Evolutionary conservation across 257 asterid species (phyloP), one percentile per base, ranked within the genome.

Genomic region (Salvia splendens): DNA sequence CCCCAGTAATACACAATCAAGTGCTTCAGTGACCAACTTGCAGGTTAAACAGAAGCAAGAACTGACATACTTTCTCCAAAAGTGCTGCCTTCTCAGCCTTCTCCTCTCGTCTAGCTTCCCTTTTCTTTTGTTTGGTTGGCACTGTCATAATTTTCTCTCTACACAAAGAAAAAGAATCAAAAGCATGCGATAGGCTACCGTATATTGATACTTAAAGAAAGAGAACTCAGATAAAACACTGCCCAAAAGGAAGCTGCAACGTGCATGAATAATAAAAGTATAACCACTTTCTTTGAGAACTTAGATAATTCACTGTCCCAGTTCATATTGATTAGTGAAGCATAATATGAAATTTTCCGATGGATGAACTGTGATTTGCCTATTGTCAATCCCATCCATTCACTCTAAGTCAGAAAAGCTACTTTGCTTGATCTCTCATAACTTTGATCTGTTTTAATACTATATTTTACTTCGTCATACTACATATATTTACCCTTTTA

Each of bases 71-170:
- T 76, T 83, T 87, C 67, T 87, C 96, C 55, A 94, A 64, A 20
- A 71, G 70, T 66, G 98, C 99, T 35, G 96, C 98, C 67, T 73
- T 83, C 85, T 81, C 89, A 48, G 99, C 96, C 84, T 94, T 94
- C 67, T 91, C 93, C 81, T 83, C 96, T 79, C 95, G 84, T 59
- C 99, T 85, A 42, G 89, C 80, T 73, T 94, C 98, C 77, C 96
- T 81, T 73, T 86, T 94, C 81, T 72, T 87, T 73, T 78, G 81
- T 67, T 83, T 91, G 60, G 95, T 83, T 1, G 98, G 98, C 40
- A 80, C 81, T 14, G 96, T 89, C 95, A 87, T 85, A 60, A 91
- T 78, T 83, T 86, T 94, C 84, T 91, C 99, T 84, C 99, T 91
- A 82, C 68, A 57, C 47, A 68, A n/a, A 69, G 56, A 67, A 43